A percentile compares a stretch with the other conserved stretches of the same genome.
Conservation (phyloP, 2,329 filamentous ascomycete genomes). For the Ophiosphaerella narmari region DNA sequence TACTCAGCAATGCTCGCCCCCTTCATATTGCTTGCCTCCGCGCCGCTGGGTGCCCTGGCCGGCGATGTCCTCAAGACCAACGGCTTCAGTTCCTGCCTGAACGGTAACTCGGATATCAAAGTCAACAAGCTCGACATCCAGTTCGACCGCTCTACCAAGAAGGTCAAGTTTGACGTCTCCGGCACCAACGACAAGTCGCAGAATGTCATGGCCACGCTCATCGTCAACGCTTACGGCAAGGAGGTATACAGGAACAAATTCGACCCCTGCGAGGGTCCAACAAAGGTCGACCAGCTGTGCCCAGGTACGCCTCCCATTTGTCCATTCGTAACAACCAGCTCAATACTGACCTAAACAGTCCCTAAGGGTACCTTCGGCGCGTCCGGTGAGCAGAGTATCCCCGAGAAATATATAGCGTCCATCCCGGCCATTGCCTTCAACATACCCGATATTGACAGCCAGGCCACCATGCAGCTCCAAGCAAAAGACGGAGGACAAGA, state of each 20-base stretch:
- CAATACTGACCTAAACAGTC: slow-evolving; percentile 55
- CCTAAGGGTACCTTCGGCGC: slow-evolving; percentile 76
- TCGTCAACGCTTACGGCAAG: slow-evolving; percentile 82
- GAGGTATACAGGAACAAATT: slow-evolving; percentile 79
- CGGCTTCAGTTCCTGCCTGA: slow-evolving; percentile 76
- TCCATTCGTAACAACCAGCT: not conserved
- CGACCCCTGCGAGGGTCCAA: slow-evolving; percentile 75
- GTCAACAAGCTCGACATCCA: slow-evolving; percentile 76
- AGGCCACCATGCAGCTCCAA: slow-evolving; percentile 77
- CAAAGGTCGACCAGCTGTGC: slow-evolving; percentile 75
- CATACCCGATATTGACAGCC: slow-evolving; percentile 86
- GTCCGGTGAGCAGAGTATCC: slow-evolving; percentile 71
- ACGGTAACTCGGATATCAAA: slow-evolving; percentile 62
- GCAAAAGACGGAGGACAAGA: slow-evolving; percentile 62
- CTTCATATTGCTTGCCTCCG: slow-evolving; percentile 44
- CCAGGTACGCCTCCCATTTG: slow-evolving; percentile 64
- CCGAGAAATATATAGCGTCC: slow-evolving; percentile 69
- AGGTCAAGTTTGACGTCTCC: slow-evolving; percentile 78
- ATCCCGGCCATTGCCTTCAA: slow-evolving; percentile 90
- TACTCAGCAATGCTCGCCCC: slow-evolving; percentile 45
- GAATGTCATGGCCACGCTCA: slow-evolving; percentile 77
- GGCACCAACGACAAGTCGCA: slow-evolving; percentile 75
- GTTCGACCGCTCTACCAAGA: slow-evolving; percentile 76
- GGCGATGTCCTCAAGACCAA: slow-evolving; percentile 76
- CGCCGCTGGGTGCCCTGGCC: slow-evolving; percentile 60